Evolutionary conservation across 2,329 filamentous ascomycete genomes (phyloP).

Genomic region (Lasiodiplodia sp.): DNA sequence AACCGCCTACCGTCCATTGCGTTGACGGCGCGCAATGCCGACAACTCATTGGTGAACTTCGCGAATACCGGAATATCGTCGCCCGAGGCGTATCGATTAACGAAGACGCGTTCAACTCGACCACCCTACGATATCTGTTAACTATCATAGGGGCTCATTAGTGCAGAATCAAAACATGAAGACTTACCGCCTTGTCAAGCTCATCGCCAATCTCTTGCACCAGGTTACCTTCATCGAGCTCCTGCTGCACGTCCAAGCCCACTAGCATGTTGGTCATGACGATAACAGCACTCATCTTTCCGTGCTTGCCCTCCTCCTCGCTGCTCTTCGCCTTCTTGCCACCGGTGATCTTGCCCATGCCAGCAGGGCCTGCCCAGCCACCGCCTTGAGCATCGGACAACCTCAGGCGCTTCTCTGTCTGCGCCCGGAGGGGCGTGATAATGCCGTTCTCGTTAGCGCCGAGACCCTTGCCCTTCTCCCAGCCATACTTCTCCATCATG

Average conservation of each 20-base stretch:
- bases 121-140: conserved; percentile 68
- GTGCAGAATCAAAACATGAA: conserved; percentile 18
- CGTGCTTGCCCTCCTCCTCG: conserved; percentile 43
- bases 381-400: conserved; percentile 79
- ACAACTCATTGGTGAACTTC: conserved; percentile 86
- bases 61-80: conserved; percentile 78
- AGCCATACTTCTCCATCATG: conserved; percentile 92
- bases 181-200: conserved; percentile 77
- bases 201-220: conserved; percentile 96
- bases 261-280: conserved; percentile 86
- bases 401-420: conserved; percentile 78
- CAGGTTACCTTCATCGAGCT: conserved; percentile 71
- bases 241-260: conserved; percentile 79
- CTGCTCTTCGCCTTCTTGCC: conserved; percentile 65
- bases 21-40: conserved; percentile 88
- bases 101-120: conserved; percentile 78
- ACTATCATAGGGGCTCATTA: conserved; percentile 32
- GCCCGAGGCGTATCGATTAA: conserved; percentile 66
- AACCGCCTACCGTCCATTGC: conserved; percentile 87
- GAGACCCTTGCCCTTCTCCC: conserved; percentile 85
- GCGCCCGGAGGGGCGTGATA: conserved; percentile 77
- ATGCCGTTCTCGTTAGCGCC: conserved; percentile 86
- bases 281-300: conserved; percentile 79
- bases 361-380: conserved; percentile 72
- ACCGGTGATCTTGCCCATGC: conserved; percentile 81